Base-by-base conservation (phyloP, 257 asterid species). In the Rauvolfia tetraphylla region DNA sequence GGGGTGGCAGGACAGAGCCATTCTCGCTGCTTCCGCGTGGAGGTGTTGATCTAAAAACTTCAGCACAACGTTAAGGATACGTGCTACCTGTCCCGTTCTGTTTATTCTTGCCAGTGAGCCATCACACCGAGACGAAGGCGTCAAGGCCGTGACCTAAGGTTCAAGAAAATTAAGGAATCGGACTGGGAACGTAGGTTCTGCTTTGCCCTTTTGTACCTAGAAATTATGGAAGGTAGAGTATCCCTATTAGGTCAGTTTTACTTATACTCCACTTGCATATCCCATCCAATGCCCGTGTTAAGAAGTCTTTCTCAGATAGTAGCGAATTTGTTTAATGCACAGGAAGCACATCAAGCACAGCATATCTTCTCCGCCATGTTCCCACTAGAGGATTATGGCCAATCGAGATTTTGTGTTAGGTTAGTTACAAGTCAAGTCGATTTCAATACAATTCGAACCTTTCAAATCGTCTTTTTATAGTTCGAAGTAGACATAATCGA, bases 1-100 rank as follows among this genome's bases (percentile, higher is more conserved):
- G 83, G 97, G 97, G 36, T 92, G 97, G 97, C 97, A 91, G 77
- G 96, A 91, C 77, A 87, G 96, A 68, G 86, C 90, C 70, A 84
- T 91, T 49, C 88, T 91, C 57, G 97, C 96, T 56, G 97, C 97
- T 33, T 91, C 97, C 71, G 92, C 97, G 78, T 91, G 97, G 97
- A 77, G 92, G 36, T 91, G 97, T 86, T 91, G 80, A 84, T 41
- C 71, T 39, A 3, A 12, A 46, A 5, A 11, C 9, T 22, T 11
- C 31, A 18, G 39, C 31, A 46, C 51, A 1, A 3, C 6, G 7
- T 46, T 46, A 3, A 46, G 13, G 13, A 9, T 46, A 5, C 51
- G 14, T 46, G 14, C 7, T 46, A 0, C 38, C 56, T 18, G 23
- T 25, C 13, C 8, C 51, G 17, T 68, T n/a, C 42, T 25, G 8